A percentile compares a stretch with the other conserved stretches of the same genome.
Evolutionary conservation across 306 rosid species (phyloP).

Genomic region (Sicyos edulis): DNA sequence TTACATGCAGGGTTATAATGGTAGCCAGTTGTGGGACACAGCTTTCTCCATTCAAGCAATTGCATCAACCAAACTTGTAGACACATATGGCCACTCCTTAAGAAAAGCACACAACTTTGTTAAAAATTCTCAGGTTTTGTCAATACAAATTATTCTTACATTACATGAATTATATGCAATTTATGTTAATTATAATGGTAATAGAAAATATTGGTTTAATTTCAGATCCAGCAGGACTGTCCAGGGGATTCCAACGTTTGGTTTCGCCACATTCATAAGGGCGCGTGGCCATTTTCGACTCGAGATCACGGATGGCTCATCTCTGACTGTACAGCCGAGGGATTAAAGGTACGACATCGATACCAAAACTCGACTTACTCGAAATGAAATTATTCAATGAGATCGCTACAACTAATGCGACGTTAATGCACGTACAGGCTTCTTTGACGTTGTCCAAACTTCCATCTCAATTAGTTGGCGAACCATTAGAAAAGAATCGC

Average conservation of each 20-base stretch:
- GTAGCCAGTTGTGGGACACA: slow-evolving; percentile 83
- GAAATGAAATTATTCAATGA: no score
- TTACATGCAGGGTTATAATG: slow-evolving; percentile 67
- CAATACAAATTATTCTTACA: not conserved
- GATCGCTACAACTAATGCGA: no score
- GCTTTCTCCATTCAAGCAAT: slow-evolving; percentile 70
- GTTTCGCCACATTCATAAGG: slow-evolving; percentile 80
- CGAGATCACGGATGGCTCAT: slow-evolving; percentile 90
- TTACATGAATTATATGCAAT: not conserved
- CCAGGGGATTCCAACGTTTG: slow-evolving; percentile 57
- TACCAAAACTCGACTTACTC: not conserved
- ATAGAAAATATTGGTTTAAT: slow-evolving; percentile 2
- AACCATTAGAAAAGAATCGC: slow-evolving; percentile 42
- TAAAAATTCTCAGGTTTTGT: slow-evolving; percentile 51
- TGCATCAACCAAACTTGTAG: slow-evolving; percentile 48
- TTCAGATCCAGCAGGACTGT: slow-evolving; percentile 52
- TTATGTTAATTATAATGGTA: not conserved
- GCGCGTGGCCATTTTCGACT: slow-evolving; percentile 86
- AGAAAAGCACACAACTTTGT: slow-evolving; percentile 52
- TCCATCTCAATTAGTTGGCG: slow-evolving; percentile 47
- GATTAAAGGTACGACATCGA: slow-evolving; percentile 49
- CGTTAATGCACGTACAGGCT: slow-evolving; percentile 33
- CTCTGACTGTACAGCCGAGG: slow-evolving; percentile 92
- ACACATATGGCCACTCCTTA: slow-evolving; percentile 49
- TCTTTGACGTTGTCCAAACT: slow-evolving; percentile 49